A percentile compares a stretch with the other conserved stretches of the same genome.
phyloP scores from a whole-genome alignment of 2,329 filamentous ascomycete genomes.

The Podosphaera xanthii region DNA sequence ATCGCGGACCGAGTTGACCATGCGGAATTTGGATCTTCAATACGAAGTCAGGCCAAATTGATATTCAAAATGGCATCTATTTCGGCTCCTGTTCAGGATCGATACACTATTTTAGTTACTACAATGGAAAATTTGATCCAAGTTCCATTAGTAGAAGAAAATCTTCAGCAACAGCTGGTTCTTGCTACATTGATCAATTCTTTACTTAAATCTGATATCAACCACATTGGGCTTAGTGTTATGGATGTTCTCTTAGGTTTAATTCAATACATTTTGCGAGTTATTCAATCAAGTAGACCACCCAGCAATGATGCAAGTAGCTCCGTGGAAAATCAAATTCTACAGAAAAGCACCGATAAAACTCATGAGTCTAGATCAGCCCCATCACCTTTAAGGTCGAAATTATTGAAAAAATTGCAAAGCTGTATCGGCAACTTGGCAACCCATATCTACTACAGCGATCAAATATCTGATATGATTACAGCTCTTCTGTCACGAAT shows the following conservation, averaged over 20 bases:
- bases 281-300: constrained; percentile 39
- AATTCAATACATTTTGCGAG: constrained; percentile 57
- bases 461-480: constrained; percentile 91
- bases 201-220: constrained; percentile 67
- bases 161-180: constrained; percentile 49
- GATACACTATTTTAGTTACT: constrained; percentile 72
- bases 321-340: constrained; percentile 4
- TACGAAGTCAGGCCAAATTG: constrained; percentile 53
- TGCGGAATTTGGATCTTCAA: constrained; percentile 23
- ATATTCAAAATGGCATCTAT: constrained; percentile 59
- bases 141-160: constrained; percentile 44
- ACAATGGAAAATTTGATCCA: constrained; percentile 54
- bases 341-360: constrained; percentile 2
- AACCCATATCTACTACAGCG: constrained; percentile 89
- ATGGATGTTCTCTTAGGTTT: constrained; percentile 83
- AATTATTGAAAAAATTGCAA: constrained; percentile 49
- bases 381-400: constrained; percentile 28
- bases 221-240: constrained; percentile 83
- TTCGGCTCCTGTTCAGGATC: constrained; percentile 86
- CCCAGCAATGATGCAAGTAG: constrained; percentile 16
- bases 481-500: constrained; percentile 55
- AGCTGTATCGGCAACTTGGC: constrained; percentile 75
- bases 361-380: constrained; percentile 7
- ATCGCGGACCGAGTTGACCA: constrained; percentile 36
- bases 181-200: constrained; percentile 61